Base-by-base conservation (phyloP, 2,329 filamentous ascomycete genomes). In the Raffaelea ambrosiae region DNA sequence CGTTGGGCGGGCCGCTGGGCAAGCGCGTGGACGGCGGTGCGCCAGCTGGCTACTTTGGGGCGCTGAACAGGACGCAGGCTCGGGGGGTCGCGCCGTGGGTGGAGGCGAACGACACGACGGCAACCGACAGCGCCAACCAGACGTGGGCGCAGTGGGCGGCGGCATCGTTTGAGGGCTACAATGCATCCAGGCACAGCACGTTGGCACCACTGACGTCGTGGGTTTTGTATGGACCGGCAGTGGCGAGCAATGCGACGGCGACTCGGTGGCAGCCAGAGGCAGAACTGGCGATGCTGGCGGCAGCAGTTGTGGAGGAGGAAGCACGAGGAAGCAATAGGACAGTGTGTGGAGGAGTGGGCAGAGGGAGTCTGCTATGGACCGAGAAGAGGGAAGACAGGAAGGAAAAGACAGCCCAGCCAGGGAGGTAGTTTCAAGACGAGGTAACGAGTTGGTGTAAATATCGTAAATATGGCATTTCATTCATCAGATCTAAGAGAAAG, bases 221-320 rank as follows among this genome's bases (percentile, higher is more conserved):
- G 66, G 65, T 69, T 49, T 38, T 69, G 36, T 69, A 67, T 44
- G 66, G 58, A 4, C 66, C 66, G 2, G 47, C 39, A 13, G 59
- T 62, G 26, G 26, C 26, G 26, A 13, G 7, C 33, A 57, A 58
- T 3, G 42, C 16, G 18, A 31, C 40, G 3, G 38, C 29, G 5
- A 22, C 41, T 14, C 20, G 21, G 20, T 52, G 49, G 49, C 23
- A 45, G 36, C 45, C 42, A 5, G 49, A 48, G 22, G 5, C 22
- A 3, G 49, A 51, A 39, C 42, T 51, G 39, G 47, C 7, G 7
- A 29, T 29, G 26, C 26, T 29, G 26, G 26, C 26, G 26, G 42
- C 18, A 38, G 16, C 35, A 10, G 35, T 5, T 38, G 14, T 16
- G 16, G 7, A 38, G 5, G 35, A n/a, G 18, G 16, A 5, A 10